Evolutionary conservation across 306 rosid genomes (phyloP).

Genomic region (Cucumis cinereus): DNA sequence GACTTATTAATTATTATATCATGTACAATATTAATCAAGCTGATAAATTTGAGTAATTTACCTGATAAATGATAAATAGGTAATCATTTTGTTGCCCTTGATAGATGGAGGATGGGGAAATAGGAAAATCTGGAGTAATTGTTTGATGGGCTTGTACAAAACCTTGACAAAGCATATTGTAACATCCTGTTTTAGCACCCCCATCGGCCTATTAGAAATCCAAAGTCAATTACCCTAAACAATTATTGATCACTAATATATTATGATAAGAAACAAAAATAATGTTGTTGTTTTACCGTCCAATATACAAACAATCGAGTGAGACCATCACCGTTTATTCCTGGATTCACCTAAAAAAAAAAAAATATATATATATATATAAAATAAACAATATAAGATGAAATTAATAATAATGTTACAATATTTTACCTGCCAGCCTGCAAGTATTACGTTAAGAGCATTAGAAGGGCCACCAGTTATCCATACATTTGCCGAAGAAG

Average conservation of each 20-base stretch:
- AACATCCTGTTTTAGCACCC: neutral
- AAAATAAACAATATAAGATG: neutral
- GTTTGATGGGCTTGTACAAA: slow-evolving; percentile 7
- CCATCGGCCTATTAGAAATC: neutral
- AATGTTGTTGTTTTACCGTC: slow-evolving; percentile 3
- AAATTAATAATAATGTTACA: neutral
- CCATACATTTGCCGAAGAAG: neutral
- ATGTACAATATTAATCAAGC: too few relatives aligned
- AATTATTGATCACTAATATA: too few relatives aligned
- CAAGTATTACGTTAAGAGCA: neutral
- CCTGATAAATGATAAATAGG: neutral
- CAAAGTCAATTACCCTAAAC: too few relatives aligned
- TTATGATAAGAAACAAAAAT: neutral
- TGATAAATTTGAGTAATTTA: too few relatives aligned
- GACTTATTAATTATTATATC: too few relatives aligned
- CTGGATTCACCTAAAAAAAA: neutral
- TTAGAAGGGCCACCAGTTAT: neutral
- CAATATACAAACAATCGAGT: slow-evolving; percentile 11
- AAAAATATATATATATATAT: too few relatives aligned
- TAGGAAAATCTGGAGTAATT: neutral
- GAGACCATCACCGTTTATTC: neutral
- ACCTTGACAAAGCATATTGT: slow-evolving; percentile 9
- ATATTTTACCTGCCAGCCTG: slow-evolving; percentile 9
- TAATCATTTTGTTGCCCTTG: neutral
- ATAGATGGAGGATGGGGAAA: neutral